A percentile compares a stretch with the other conserved stretches of the same genome.
These are phyloP conservation scores for Colletotrichum orchidophilum DNA, from an alignment of 2,329 filamentous ascomycete genomes.

Conservation along the genomic window DNA sequence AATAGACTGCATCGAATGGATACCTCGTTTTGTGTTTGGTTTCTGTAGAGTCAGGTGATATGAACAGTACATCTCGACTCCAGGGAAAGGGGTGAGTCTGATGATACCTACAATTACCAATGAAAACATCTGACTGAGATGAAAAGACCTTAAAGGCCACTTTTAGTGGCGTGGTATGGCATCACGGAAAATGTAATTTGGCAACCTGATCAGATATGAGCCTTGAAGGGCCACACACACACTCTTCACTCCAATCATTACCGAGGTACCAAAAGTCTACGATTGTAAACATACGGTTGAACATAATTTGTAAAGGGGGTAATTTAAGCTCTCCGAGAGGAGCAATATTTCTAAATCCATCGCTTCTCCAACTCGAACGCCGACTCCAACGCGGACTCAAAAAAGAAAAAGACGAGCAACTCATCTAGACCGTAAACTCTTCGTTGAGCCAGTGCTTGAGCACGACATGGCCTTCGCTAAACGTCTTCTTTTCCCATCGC, in stretches of 20 bases:
- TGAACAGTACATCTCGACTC: too few species aligned
- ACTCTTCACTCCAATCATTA: neutral
- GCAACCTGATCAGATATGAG: fast-evolving
- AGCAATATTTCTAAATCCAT: slow-evolving; percentile 2
- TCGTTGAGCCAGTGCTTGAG: slow-evolving; percentile 82
- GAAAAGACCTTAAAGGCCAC: too few species aligned
- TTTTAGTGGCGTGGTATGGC: too few species aligned
- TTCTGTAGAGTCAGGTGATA: too few species aligned
- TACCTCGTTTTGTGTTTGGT: too few species aligned
- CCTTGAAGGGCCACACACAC: fast-evolving
- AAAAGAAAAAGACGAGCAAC: neutral
- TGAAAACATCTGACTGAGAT: neutral
- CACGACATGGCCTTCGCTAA: slow-evolving; percentile 81
- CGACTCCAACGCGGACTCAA: too few species aligned
- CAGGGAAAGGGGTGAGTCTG: too few species aligned
- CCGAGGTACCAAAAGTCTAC: neutral
- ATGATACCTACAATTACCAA: too few species aligned
- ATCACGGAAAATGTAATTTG: neutral
- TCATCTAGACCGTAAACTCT: slow-evolving; percentile 70
- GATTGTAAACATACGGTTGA: neutral
- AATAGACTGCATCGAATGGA: too few species aligned
- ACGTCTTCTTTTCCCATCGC: slow-evolving; percentile 71
- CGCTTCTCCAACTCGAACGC: slow-evolving; percentile 11
- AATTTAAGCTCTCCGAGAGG: neutral
- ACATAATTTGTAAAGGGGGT: neutral